phyloP scores from a whole-genome alignment of 1,139 yeast genomes.

The Kazachstania sp. region DNA sequence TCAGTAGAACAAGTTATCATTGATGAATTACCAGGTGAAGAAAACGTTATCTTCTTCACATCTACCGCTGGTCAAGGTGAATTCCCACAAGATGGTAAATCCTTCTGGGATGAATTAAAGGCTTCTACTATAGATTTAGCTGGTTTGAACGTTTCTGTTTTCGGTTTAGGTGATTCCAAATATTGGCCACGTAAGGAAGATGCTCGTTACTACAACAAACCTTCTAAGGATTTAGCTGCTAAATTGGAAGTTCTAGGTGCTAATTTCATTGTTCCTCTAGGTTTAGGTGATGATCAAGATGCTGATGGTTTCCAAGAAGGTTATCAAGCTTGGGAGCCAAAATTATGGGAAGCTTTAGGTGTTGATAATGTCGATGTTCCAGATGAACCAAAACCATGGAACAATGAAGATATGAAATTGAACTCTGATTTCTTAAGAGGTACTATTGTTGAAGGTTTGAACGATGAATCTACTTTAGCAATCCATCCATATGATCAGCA shows the following conservation, averaged over 20 bases:
- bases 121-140: constrained; percentile 61
- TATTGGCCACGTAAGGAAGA: constrained; percentile 98
- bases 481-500: constrained; percentile 91
- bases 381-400: constrained; percentile 92
- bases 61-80: constrained; percentile 99
- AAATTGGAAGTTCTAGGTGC: constrained; percentile 67
- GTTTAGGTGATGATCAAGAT: constrained; percentile 94
- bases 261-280: constrained; percentile 60
- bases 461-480: constrained; percentile 82
- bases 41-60: constrained; percentile 70
- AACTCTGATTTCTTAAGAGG: constrained; percentile 86
- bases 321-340: constrained; percentile 77
- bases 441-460: constrained; percentile 79
- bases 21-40: constrained; percentile 75
- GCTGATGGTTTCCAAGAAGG: constrained; percentile 94
- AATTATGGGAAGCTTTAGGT: constrained; percentile 81
- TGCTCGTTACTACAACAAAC: constrained; percentile 87
- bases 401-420: constrained; percentile 92
- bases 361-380: constrained; percentile 76
- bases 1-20: constrained; percentile 81
- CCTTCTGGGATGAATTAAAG: constrained; percentile 80
- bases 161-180: constrained; percentile 88
- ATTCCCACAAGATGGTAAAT: constrained; percentile 90
- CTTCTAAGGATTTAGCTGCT: constrained; percentile 64
- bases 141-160: constrained; percentile 60